Evolutionary conservation across 2,329 filamentous ascomycete genomes (phyloP).

Genomic region (Microcera coccophila): DNA sequence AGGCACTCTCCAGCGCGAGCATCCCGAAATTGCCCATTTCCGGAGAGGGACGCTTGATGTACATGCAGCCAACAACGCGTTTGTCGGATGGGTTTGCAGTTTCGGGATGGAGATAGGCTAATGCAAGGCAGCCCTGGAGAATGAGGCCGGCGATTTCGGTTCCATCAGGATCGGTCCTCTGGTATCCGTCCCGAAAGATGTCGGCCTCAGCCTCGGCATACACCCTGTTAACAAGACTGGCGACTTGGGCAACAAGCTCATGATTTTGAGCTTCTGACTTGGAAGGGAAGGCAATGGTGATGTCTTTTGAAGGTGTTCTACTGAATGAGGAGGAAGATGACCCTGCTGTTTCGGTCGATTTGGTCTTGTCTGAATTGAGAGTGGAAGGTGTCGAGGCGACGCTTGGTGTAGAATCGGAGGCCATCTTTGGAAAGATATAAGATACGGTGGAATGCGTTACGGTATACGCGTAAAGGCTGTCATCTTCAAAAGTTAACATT

Average conservation of each 20-base stretch:
- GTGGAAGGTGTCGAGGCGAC: too few species aligned
- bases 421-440: too few species aligned
- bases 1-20: constrained; percentile 22
- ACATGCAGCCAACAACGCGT: constrained; percentile 30
- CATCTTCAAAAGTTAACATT: too few species aligned
- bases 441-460: too few species aligned
- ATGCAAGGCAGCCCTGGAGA: constrained; percentile 19
- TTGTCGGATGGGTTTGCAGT: constrained; percentile 4
- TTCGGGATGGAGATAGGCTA: constrained; percentile 17
- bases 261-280: constrained; percentile 16
- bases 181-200: constrained; percentile 26
- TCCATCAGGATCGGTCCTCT: constrained; percentile 22
- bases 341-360: too few species aligned
- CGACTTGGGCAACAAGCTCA: constrained; percentile 11
- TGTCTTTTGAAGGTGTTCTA: too few species aligned
- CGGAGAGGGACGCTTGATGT: constrained; percentile 19
- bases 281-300: constrained; percentile 20
- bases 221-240: constrained; percentile 25
- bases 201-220: constrained; percentile 25
- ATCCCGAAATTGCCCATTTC: constrained; percentile 27
- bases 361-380: too few species aligned
- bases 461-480: too few species aligned
- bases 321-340: too few species aligned
- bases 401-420: too few species aligned
- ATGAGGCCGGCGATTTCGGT: constrained; percentile 21